Evolutionary conservation across 1,284 basidiomycete species (phyloP), one percentile per base, ranked within the genome.

Genomic region (Pseudozyma tsukubaensis): DNA sequence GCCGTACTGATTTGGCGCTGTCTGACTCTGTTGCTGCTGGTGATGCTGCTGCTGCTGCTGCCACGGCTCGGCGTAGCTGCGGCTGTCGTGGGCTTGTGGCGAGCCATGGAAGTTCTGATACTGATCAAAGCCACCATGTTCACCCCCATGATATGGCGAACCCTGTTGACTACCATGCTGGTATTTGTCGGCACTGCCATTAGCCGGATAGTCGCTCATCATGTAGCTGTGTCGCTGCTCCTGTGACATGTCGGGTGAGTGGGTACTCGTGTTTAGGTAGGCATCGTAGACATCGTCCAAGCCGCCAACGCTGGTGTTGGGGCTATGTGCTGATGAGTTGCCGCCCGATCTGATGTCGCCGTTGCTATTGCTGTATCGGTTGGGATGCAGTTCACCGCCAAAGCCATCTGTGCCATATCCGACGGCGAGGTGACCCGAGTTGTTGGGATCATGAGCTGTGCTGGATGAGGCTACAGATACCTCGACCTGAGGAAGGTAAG

Each of bases 231-330:
- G 67, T 6, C 72, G 62, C 39, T 59, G 63, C 18, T 71, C 67
- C 9, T 63, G 48, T 9, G 55, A 67, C 43, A 71, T 53, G 5
- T 47, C 56, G 1, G 67, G 63, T 21, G 72, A 70, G 24, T 67
- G 68, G 12, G 21, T 50, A 36, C 37, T 42, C 40, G 68, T 68
- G 36, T 66, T 59, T 50, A 72, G 54, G 51, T 76, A 76, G 13
- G 72, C 72, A 49, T 71, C 72, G 51, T 76, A 76, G 10, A 76
- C 55, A 36, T 76, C 72, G n/a, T 76, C 72, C 42, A 67, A 45
- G 7, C 59, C 64, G 8, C 45, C 42, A 0, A 53, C 52, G 57
- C 67, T 66, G 13, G 61, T 57, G 44, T 37, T 52, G 1, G 62
- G 51, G 34, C 65, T 69, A 35, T 59, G 61, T 5, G 47, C 35